A percentile compares a stretch with the other conserved stretches of the same genome.
Conservation (phyloP, 176 grass and related monocot species). For the Oryza australiensis region DNA sequence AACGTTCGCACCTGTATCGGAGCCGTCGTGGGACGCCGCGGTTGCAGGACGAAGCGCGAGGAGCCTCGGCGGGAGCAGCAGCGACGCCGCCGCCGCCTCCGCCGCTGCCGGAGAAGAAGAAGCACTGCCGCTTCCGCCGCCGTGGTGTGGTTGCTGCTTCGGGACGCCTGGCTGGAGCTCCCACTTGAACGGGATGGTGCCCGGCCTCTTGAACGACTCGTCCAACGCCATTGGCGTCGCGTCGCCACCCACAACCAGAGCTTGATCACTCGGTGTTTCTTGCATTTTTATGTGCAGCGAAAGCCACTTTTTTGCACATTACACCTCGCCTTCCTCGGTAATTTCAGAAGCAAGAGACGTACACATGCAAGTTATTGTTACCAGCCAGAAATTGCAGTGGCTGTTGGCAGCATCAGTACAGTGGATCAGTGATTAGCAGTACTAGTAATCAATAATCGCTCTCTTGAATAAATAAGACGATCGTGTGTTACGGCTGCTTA, state of each 20-base stretch:
- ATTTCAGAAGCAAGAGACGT: background rate
- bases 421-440: background rate
- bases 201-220: conserved; percentile 44
- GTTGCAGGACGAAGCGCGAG: conserved; percentile 28
- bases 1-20: background rate
- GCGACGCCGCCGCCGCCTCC: background rate
- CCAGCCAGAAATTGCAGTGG: too few relatives aligned
- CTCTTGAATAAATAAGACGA: background rate
- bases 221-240: conserved; percentile 21
- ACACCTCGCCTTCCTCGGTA: background rate
- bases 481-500: background rate
- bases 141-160: background rate
- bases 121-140: background rate
- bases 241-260: background rate
- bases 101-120: background rate
- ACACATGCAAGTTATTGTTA: background rate
- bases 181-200: conserved; percentile 45
- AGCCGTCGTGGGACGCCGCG: background rate
- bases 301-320: background rate
- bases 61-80: conserved; percentile 29
- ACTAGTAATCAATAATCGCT: background rate
- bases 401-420: background rate
- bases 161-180: conserved; percentile 53
- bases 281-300: background rate
- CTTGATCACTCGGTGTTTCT: background rate